phyloP scores from a whole-genome alignment of 2,329 filamentous ascomycete species.

The Pseudogymnoascus sp. region DNA sequence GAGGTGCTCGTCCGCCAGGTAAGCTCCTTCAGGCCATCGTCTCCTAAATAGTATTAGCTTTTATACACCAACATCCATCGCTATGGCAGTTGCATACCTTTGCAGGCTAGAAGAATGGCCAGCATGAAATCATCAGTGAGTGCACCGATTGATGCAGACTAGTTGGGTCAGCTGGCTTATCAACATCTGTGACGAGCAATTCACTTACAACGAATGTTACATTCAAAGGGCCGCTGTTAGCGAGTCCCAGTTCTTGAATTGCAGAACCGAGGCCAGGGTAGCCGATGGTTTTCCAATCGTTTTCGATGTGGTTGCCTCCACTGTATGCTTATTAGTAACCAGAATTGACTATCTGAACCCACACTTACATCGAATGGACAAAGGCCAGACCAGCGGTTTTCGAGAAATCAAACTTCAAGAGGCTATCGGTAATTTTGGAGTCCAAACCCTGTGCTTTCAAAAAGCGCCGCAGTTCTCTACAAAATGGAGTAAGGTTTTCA shows the following conservation, averaged over 20 bases:
- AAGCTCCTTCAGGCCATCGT: conserved; percentile 37
- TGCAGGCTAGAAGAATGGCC: conserved; percentile 48
- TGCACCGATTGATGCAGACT: conserved; percentile 75
- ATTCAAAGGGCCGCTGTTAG: conserved; percentile 45
- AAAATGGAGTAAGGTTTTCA: conserved; percentile 45
- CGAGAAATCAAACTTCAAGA: conserved; percentile 74
- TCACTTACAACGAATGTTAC: conserved; percentile 62
- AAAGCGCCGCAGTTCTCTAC: conserved; percentile 62
- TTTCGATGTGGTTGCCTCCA: conserved; percentile 46
- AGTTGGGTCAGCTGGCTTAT: neutral
- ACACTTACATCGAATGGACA: conserved; percentile 71
- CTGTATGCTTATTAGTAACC: conserved; percentile 27
- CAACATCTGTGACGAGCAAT: neutral
- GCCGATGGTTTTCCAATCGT: conserved; percentile 48
- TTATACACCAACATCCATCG: neutral
- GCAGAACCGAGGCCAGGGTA: conserved; percentile 64
- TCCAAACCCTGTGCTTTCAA: conserved; percentile 58
- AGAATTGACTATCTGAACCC: neutral
- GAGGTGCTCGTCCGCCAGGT: conserved; percentile 27
- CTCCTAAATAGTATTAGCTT: conserved; percentile 28
- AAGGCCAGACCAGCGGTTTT: conserved; percentile 66
- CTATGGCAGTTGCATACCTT: conserved; percentile 32
- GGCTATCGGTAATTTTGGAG: conserved; percentile 53
- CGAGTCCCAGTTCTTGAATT: conserved; percentile 54
- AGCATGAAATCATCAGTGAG: conserved; percentile 60